phyloP scores from a whole-genome alignment of 306 rosid species.

The Calophaca sinica region DNA sequence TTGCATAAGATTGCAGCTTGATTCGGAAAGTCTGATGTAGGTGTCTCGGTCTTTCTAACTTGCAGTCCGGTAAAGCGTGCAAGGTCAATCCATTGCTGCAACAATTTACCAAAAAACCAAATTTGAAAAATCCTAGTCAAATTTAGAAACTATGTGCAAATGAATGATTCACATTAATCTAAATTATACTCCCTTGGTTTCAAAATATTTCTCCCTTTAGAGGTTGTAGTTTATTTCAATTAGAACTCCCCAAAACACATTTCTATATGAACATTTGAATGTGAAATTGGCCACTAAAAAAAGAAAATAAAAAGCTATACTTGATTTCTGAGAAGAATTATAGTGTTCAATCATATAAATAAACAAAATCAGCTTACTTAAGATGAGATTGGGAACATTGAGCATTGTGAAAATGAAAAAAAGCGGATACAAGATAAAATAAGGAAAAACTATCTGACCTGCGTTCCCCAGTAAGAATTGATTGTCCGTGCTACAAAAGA shows the following conservation, averaged over 20 bases:
- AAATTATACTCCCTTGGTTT: conserved; percentile 13
- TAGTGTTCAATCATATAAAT: conserved; percentile 14
- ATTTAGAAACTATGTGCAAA: conserved; percentile 24
- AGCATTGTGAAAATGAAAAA: conserved; percentile 36
- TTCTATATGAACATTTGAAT: conserved; percentile 25
- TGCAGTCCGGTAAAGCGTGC: conserved; percentile 86
- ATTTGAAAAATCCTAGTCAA: conserved; percentile 15
- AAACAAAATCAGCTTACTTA: conserved; percentile 1
- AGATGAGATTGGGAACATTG: conserved; percentile 30
- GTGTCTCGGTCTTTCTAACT: conserved; percentile 62
- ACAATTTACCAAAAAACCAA: conserved; percentile 32
- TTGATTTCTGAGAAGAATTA: conserved; percentile 15
- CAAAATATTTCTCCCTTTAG: neutral
- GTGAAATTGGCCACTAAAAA: conserved; percentile 14
- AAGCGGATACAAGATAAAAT: conserved; percentile 32
- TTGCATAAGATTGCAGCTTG: conserved; percentile 65
- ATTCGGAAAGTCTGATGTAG: conserved; percentile 61
- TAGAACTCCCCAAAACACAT: neutral
- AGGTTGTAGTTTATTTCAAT: conserved; percentile 6
- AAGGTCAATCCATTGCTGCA: conserved; percentile 98
- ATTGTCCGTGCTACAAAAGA: conserved; percentile 81
- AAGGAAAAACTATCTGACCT: conserved; percentile 59
- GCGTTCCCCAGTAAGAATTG: conserved; percentile 98
- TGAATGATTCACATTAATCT: neutral
- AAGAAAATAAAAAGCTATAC: neutral